Conservation (phyloP, 2,329 filamentous ascomycete genomes). For the Diaporthe sp. region DNA sequence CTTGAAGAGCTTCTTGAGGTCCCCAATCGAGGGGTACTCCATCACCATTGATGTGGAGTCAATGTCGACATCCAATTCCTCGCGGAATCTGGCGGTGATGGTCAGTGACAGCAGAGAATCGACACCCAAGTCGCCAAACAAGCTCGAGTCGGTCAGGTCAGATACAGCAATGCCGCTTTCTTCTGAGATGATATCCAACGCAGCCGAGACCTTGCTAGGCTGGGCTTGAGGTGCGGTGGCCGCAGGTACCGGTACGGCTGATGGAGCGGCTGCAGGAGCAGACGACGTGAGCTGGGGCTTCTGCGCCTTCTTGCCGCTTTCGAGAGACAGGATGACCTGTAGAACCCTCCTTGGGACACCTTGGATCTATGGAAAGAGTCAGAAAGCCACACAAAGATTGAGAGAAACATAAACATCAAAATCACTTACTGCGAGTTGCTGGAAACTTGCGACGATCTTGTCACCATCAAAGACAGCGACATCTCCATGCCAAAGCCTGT, state of each 20-base stretch:
- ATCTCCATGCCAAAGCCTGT: conserved; percentile 65
- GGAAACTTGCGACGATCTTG: conserved; percentile 58
- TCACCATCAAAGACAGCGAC: conserved; percentile 67
- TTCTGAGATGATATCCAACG: conserved; percentile 23
- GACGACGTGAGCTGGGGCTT: not conserved
- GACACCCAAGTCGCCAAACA: conserved; percentile 50
- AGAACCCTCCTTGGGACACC: conserved; percentile 50
- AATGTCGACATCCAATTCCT: conserved; percentile 49
- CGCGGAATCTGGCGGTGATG: conserved; percentile 48
- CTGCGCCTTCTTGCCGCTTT: not conserved
- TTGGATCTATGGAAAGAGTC: conserved; percentile 52
- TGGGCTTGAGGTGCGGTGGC: not conserved
- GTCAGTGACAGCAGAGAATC: conserved; percentile 51
- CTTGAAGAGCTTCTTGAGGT: conserved; percentile 12
- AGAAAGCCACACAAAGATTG: not conserved
- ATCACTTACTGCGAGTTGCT: conserved; percentile 74
- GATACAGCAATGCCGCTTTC: conserved; percentile 17
- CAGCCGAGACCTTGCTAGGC: not conserved
- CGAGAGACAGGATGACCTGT: conserved; percentile 46
- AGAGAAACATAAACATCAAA: not conserved
- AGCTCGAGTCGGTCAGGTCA: conserved; percentile 42
- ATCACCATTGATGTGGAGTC: conserved; percentile 45
- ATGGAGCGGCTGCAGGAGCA: not conserved
- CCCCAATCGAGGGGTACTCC: conserved; percentile 44
- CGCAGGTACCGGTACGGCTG: not conserved